Evolutionary conservation across 2,329 filamentous ascomycete species (phyloP), one percentile per base, ranked within the genome.

Genomic region (Delphinella strobiligena): DNA sequence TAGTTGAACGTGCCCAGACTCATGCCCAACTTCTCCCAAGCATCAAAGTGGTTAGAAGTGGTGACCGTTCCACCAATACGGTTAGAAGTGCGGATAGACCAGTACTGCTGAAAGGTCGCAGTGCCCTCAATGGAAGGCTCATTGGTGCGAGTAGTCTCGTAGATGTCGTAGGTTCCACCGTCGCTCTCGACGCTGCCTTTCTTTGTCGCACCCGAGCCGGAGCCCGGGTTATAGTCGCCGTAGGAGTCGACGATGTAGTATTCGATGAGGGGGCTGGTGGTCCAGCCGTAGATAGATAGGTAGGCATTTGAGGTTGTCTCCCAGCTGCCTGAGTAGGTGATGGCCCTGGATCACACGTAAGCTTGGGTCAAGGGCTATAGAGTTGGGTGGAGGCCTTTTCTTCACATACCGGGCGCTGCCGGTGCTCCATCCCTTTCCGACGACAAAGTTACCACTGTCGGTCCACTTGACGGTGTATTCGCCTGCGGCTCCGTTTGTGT

Each of bases 271-370:
- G 69, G 69, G 51, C 62, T 64, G 14, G 52, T 59, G 2, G 67
- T 71, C 71, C 73, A 77, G 34, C 72, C 72, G 50, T 76, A 76
- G n/a, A 76, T 54, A 11, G 71, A 56, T 12, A 78, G 62, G 51
- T 75, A 75, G 16, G 51, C 52, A 59, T 72, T 71, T 45, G 67
- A 67, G 41, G 59, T 60, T 39, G 66, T 61, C 41, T 51, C 60
- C 60, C 64, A 73, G 29, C 55, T 59, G 31, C 64, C 70, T 10
- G 55, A 60, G 60, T 70, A 74, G 45, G 55, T 64, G 51, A 74
- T 70, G 38, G 56, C 61, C 44, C 69, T 72, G 51, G 5, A 11
- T 12, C 9, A 3, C 11, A 8, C 16, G 14, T 19, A 17, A 32
- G 31, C 7, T 32, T 32, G 7, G 31, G 14, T n/a, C 15, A 12